These are phyloP conservation scores for Apiotrichum gamsii DNA, from an alignment of 1,284 basidiomycete species.

Conservation along the genomic window DNA sequence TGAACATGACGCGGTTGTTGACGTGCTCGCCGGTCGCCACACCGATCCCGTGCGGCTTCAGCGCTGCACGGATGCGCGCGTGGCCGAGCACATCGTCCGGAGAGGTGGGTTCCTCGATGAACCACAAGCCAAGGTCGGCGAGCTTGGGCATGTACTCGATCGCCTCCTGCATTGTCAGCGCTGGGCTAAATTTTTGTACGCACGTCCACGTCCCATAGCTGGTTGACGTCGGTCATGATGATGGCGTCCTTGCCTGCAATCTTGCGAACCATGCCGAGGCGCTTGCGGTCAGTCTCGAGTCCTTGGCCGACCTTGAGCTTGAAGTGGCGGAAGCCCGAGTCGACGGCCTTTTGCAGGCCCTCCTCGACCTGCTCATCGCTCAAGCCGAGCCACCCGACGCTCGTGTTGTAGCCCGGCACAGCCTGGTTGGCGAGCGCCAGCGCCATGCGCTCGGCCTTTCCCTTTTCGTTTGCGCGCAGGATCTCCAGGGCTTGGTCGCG, in stretches of 20 bases:
- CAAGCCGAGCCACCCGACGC: constrained; percentile 77
- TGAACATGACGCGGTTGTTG: constrained; percentile 81
- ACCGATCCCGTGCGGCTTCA: constrained; percentile 77
- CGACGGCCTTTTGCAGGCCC: constrained; percentile 73
- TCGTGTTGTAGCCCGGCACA: constrained; percentile 57
- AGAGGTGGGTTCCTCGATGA: constrained; percentile 89
- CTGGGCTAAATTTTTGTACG: neutral
- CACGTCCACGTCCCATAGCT: constrained; percentile 72
- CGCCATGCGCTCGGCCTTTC: constrained; percentile 67
- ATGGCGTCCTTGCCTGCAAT: constrained; percentile 83
- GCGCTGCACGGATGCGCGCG: constrained; percentile 48
- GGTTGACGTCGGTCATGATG: constrained; percentile 41
- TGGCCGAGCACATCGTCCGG: constrained; percentile 67
- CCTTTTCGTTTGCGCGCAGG: constrained; percentile 64
- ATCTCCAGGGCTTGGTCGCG: constrained; percentile 76
- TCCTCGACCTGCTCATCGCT: constrained; percentile 78
- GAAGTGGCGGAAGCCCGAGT: constrained; percentile 82
- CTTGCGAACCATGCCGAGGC: constrained; percentile 75
- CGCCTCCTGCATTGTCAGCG: constrained; percentile 54
- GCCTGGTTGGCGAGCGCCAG: constrained; percentile 51
- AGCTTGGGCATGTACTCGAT: constrained; percentile 81
- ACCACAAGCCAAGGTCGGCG: constrained; percentile 78
- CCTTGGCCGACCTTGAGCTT: constrained; percentile 89
- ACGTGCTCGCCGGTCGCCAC: constrained; percentile 93
- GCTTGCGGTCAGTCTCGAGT: constrained; percentile 68